These are phyloP conservation scores for Vaccinium darrowii DNA, from an alignment of 148 eudicot genomes.

Conservation along the genomic window DNA sequence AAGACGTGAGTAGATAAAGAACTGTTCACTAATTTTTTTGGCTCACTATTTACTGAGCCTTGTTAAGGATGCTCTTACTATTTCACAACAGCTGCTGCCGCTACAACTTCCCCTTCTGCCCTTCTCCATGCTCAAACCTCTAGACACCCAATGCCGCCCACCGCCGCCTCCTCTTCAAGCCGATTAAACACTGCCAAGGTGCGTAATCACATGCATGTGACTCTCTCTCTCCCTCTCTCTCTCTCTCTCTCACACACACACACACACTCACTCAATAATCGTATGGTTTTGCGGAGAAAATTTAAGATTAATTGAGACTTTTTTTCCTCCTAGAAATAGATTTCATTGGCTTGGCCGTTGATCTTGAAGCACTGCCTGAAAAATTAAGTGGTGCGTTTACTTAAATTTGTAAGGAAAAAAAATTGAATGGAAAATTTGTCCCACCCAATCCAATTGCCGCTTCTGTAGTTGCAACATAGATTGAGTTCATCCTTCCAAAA, in stretches of 20 bases:
- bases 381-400: not conserved
- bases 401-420: not conserved
- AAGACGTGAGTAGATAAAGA: too few relatives aligned
- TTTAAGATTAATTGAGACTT: not conserved
- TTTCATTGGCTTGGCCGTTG: not conserved
- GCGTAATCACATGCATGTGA: not conserved
- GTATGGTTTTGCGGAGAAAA: not conserved
- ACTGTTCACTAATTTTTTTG: too few relatives aligned
- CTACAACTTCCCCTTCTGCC: not conserved
- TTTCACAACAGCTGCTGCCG: not conserved
- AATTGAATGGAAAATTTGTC: not conserved
- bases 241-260: too few relatives aligned
- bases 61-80: too few relatives aligned
- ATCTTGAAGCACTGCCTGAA: not conserved
- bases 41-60: too few relatives aligned
- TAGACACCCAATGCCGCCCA: not conserved
- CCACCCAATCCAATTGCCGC: too few relatives aligned
- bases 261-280: not conserved
- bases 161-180: not conserved
- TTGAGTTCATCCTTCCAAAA: too few relatives aligned
- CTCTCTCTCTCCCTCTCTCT: too few relatives aligned
- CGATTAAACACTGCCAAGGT: conserved; percentile 7
- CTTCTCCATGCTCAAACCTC: not conserved
- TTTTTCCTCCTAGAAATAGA: not conserved
- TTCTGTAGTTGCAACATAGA: too few relatives aligned